Base-by-base conservation (phyloP, 116 monocot genomes). In the Posidonia oceanica region DNA sequence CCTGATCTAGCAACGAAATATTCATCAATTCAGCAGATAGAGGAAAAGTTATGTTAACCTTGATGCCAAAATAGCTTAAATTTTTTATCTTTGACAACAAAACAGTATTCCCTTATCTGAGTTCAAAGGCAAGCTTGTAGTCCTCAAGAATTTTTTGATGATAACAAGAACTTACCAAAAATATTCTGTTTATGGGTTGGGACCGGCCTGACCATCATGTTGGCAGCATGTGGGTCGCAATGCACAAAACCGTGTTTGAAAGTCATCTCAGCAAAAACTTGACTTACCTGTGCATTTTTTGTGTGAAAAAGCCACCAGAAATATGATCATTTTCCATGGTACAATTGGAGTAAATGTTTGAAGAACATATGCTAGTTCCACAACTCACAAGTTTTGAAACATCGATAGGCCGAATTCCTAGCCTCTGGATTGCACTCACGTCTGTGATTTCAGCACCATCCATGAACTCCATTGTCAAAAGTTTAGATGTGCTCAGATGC, bases 181-280 rank as follows among this genome's bases (percentile, higher is more conserved):
- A 80, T 59, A 38, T 71, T 73, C 64, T 70, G 58, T 82, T 68
- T 88, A 36, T 74, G 74, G 8, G 71, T 75, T 75, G 88, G 83
- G 67, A 86, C 67, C 75, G 91, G 84, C 39, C 94, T 83, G 55
- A 91, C 84, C 94, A 95, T 91, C 91, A 95, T 73, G 63, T 95
- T 95, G 54, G 91, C 94, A 82, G 94, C 88, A 88, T 95, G 94
- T 51, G 94, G 94, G 60, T 95, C 94, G 76, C 94, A 95, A 70
- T 95, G 94, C 48, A 95, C 94, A 81, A 95, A 95, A 71, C 94
- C 94, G 80, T 95, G 94, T 81, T 77, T 95, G 80, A 88, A 95
- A 37, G 73, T 95, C 94, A 95, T 95, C 81, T 95, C 94, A 17
- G 94, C 82, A 81, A 91, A 95, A 66, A 81, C 81, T 80, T 81